Conservation (phyloP, 2,329 filamentous ascomycete species). For the Colletotrichum eremochloae region DNA sequence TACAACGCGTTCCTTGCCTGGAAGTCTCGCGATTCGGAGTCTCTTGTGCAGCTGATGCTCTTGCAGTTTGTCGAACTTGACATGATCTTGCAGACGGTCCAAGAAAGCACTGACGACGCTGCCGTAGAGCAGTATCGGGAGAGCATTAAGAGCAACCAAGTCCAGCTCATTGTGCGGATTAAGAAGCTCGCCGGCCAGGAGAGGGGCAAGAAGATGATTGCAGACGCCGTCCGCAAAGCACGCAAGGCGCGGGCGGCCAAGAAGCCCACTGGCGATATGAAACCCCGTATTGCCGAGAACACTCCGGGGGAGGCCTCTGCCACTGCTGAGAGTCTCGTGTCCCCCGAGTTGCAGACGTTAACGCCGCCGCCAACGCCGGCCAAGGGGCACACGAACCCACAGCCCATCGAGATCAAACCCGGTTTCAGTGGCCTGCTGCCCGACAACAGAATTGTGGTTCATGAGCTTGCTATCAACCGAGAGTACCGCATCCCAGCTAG, state of each 20-base stretch:
- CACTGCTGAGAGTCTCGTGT: constrained; percentile 53
- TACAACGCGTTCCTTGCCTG: constrained; percentile 85
- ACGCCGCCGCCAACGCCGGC: constrained; percentile 67
- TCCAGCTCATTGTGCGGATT: constrained; percentile 83
- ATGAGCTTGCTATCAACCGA: constrained; percentile 84
- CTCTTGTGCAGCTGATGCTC: constrained; percentile 87
- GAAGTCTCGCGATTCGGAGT: constrained; percentile 84
- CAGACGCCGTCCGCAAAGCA: constrained; percentile 80
- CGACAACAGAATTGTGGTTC: constrained; percentile 80
- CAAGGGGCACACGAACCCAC: constrained; percentile 56
- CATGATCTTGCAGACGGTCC: constrained; percentile 86
- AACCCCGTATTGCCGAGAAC: constrained; percentile 73
- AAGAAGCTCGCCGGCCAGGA: constrained; percentile 81
- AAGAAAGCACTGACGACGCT: constrained; percentile 79
- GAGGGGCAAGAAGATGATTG: constrained; percentile 78
- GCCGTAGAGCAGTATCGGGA: constrained; percentile 83
- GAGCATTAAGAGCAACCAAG: constrained; percentile 84
- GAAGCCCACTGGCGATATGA: constrained; percentile 77
- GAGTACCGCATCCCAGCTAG: constrained; percentile 79
- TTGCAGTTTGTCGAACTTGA: constrained; percentile 88
- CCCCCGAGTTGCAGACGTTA: constrained; percentile 62
- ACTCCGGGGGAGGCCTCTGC: constrained; percentile 54
- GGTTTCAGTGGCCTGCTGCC: constrained; percentile 71
- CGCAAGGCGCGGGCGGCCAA: constrained; percentile 74
- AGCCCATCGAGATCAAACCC: constrained; percentile 52